Conservation (phyloP, 2,329 filamentous ascomycete genomes). For the Talaromyces sp. region DNA sequence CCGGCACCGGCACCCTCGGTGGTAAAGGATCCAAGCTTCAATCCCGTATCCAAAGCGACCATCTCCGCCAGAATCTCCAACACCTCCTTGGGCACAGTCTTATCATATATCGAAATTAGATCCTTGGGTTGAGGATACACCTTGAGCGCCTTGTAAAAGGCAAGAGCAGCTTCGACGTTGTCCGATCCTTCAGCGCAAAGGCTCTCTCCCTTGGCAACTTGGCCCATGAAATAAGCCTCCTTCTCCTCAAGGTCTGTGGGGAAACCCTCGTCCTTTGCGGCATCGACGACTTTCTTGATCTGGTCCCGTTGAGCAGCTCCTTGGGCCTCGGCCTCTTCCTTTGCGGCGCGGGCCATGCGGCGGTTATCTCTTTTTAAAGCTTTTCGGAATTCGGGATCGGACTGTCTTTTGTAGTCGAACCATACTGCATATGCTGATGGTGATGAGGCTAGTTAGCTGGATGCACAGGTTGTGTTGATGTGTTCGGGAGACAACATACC, state of each 20-base stretch:
- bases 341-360: conserved; percentile 45
- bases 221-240: conserved; percentile 94
- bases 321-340: conserved; percentile 47
- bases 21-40: conserved; percentile 57
- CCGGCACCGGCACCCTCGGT: conserved; percentile 28
- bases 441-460: conserved; percentile 17
- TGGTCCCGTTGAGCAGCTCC: conserved; percentile 54
- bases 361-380: conserved; percentile 52
- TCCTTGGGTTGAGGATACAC: conserved; percentile 93
- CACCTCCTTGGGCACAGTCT: conserved; percentile 95
- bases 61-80: conserved; percentile 96
- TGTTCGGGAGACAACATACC: conserved; percentile 34
- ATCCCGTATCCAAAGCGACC: conserved; percentile 83
- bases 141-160: conserved; percentile 98
- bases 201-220: conserved; percentile 83
- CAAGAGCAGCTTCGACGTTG: conserved; percentile 76
- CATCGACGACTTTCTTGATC: conserved; percentile 72
- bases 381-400: conserved; percentile 61
- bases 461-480: not conserved
- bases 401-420: conserved; percentile 64
- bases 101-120: conserved; percentile 95
- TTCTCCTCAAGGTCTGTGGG: conserved; percentile 86
- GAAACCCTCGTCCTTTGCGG: conserved; percentile 87
- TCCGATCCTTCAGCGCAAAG: conserved; percentile 69
- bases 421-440: conserved; percentile 60